Base-by-base conservation (phyloP, 805 yeast species). In the Saturnispora dispora region DNA sequence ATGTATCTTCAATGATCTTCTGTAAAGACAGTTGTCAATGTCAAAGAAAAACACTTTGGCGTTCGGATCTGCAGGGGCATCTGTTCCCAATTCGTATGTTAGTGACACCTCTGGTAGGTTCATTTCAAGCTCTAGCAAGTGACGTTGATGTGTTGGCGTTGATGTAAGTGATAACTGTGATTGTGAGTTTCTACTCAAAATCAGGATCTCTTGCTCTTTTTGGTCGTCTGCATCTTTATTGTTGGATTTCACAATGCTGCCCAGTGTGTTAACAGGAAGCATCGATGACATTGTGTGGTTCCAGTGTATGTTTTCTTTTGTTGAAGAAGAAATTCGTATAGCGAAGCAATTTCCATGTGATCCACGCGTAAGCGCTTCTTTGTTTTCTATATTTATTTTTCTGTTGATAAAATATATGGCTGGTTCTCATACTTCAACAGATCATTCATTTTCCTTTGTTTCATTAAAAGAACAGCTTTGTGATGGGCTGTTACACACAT, bases 21-120 rank as follows among this genome's bases (percentile, higher is more conserved):
- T 75, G 68, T 91, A 91, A 30, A 91, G 75, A 65, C 97, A 89
- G 66, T 91, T 91, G 71, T 91, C 99, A 50, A 91, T 88, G 65
- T 91, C 99, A 61, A 91, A 91, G 67, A 82, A 88, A 68, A 93
- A 87, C 17, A 67, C 70, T 33, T 57, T 60, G 20, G 60, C 63
- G 47, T 61, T 58, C 18, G 53, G 52, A 13, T 53, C 51, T 1
- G 63, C 57, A 55, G 65, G 41, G 1, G 60, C 55, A 23, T 57
- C 60, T 5, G 66, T 60, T 2, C 66, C 71, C 44, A 59, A 56
- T 1, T 63, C 62, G 42, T 62, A 63, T 10, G 57, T 62, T 36
- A 68, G 52, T 0, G 51, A 35, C 4, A 65, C 63, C 7, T 57
- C 58, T 3, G 72, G 72, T 9, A 51, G 23, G 25, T 52, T 36